Evolutionary conservation across 1,284 basidiomycete genomes (phyloP).

Genomic region (Vanrija sp.): DNA sequence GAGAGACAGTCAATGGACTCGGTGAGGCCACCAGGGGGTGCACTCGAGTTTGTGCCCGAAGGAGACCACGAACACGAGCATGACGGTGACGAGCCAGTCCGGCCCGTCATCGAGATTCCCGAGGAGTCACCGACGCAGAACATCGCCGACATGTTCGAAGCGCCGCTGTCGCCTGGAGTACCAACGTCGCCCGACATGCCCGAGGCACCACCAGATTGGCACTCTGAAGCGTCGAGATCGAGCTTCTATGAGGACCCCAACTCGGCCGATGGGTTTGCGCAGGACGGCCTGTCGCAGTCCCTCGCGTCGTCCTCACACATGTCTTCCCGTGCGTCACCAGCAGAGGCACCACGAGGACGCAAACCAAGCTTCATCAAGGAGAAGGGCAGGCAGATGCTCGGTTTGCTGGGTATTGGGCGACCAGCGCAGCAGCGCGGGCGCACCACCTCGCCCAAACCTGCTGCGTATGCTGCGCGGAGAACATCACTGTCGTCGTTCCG

Average conservation of each 20-base stretch:
- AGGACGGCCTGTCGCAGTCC: not conserved
- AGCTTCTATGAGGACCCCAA: not conserved
- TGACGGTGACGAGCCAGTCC: not conserved
- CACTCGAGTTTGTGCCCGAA: slow-evolving; percentile 13
- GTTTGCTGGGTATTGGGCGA: slow-evolving; percentile 29
- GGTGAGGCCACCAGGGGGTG: not conserved
- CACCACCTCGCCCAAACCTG: not conserved
- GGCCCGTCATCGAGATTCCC: not conserved
- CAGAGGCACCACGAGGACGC: not conserved
- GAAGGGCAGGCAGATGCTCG: slow-evolving; percentile 35
- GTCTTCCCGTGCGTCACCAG: not conserved
- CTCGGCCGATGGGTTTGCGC: no score
- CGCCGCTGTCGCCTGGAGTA: no score
- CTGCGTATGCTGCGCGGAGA: slow-evolving; percentile 11
- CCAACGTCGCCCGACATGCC: not conserved
- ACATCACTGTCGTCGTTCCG: slow-evolving; percentile 25
- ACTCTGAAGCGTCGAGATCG: not conserved
- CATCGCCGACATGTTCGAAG: no score
- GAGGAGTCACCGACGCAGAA: no score
- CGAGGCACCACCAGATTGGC: not conserved
- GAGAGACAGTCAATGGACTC: not conserved
- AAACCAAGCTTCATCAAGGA: slow-evolving; percentile 24
- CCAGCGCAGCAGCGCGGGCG: not conserved
- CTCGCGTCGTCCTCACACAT: not conserved
- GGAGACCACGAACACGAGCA: slow-evolving; percentile 4